Base-by-base conservation (phyloP, 441 rosid genomes). In the Syzygium syzygioides region DNA sequence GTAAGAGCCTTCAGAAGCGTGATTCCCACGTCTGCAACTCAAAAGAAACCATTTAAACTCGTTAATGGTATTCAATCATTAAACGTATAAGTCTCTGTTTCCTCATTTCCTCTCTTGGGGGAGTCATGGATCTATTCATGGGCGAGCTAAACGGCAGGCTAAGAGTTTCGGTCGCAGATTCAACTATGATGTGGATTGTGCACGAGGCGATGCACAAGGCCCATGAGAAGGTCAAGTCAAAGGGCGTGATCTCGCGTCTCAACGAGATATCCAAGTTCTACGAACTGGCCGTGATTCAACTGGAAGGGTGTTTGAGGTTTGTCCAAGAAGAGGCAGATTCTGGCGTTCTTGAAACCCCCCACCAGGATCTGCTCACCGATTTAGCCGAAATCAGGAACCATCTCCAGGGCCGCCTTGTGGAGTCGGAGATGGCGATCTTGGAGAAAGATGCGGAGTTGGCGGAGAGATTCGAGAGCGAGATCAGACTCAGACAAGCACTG, bases 141-240 rank as follows among this genome's bases (percentile, higher is more conserved):
- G 93, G 93, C 14, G 93, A 91, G 90, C 88, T 93, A 57, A 96
- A 93, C 66, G 94, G 94, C 14, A 94, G 90, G 89, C 91, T 95
- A 45, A 94, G 87, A 89, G 91, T 92, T 87, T 95, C 98, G 30
- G 90, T 94, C 48, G 92, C 94, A 50, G 99, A 96, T 91, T 95
- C 99, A 7, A 95, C 97, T 1, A 97, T 94, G 97, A 96, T 96
- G 99, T 92, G 94, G 90, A 95, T 96, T 86, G 94, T 97, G 26
- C 95, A 95, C 79, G 89, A 90, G 50, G 96, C 97, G 55, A 96
- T 96, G 99, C 95, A 97, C 87, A 95, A 90, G 90, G 98, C 99
- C 0, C 98, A 97, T 25, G 95, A 93, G 86, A 95, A 95, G 85
- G 95, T 95, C 62, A 96, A 94, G 90, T 92, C 95, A 14, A 94